phyloP scores from a whole-genome alignment of 805 yeast genomes.

The Candida ovalis region DNA sequence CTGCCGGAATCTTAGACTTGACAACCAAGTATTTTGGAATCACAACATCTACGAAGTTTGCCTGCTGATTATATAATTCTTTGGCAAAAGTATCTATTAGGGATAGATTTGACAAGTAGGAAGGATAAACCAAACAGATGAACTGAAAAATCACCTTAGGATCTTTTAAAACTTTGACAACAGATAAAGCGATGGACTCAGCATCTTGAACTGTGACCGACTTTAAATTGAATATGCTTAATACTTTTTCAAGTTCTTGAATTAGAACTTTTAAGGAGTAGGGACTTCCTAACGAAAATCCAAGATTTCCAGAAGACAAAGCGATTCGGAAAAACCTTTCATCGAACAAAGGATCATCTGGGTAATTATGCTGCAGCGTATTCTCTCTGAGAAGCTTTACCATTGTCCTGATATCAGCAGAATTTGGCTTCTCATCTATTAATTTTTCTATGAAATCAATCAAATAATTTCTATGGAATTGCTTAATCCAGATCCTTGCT shows the following conservation, averaged over 20 bases:
- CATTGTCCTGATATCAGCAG: background rate
- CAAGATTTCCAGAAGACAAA: background rate
- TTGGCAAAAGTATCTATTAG: background rate
- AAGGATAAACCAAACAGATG: background rate
- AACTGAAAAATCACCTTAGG: background rate
- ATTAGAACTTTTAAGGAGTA: background rate
- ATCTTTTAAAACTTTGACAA: background rate
- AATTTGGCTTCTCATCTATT: background rate
- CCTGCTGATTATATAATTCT: background rate
- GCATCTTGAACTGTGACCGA: background rate
- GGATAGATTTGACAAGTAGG: background rate
- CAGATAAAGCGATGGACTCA: background rate
- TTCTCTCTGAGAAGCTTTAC: background rate
- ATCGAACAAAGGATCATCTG: background rate
- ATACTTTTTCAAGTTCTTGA: background rate
- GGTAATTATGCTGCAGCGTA: background rate
- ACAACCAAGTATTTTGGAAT: background rate
- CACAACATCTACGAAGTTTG: background rate
- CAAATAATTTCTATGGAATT: background rate
- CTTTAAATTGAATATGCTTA: background rate
- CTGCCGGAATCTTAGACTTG: background rate
- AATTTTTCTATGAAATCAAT: background rate
- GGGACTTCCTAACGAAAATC: background rate
- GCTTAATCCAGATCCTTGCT: background rate
- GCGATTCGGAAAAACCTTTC: background rate